A percentile compares a stretch with the other conserved stretches of the same genome.
phyloP scores from a whole-genome alignment of 495 filamentous ascomycete species.

The Jackrogersella minutella region DNA sequence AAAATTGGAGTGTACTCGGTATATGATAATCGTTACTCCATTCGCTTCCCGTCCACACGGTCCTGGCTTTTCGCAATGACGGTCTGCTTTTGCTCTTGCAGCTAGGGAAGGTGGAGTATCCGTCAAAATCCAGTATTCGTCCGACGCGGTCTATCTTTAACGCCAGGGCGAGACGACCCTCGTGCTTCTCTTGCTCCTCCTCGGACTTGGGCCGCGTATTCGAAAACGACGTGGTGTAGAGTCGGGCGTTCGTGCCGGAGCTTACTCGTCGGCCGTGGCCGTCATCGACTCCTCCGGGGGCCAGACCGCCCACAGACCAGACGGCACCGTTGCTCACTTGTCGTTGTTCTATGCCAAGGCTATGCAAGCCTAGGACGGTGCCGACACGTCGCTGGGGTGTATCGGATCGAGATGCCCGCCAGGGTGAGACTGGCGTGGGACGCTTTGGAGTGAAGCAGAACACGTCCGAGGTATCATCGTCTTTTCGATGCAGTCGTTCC shows the following conservation, averaged over 20 bases:
- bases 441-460: conserved; percentile 63
- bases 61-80: conserved; percentile 30
- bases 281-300: conserved; percentile 64
- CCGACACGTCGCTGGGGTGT: conserved; percentile 45
- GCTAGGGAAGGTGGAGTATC: conserved; percentile 46
- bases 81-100: conserved; percentile 28
- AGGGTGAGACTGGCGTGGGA: conserved; percentile 46
- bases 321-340: conserved; percentile 72
- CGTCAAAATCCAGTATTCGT: conserved; percentile 64
- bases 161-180: conserved; percentile 80
- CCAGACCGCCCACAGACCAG: conserved; percentile 82
- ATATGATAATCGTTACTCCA: conserved; percentile 63
- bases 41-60: conserved; percentile 65
- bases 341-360: conserved; percentile 45
- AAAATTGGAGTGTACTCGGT: conserved; percentile 55
- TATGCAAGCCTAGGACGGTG: conserved; percentile 48
- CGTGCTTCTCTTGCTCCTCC: conserved; percentile 68
- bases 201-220: conserved; percentile 50
- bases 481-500: conserved; percentile 69
- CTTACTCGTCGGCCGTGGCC: conserved; percentile 68
- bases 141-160: conserved; percentile 77
- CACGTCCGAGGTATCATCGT: conserved; percentile 67
- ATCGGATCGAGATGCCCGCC: conserved; percentile 43
- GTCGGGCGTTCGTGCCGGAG: conserved; percentile 77
- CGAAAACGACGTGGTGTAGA: conserved; percentile 75